Percentiles rank a stretch among this genome's conserved stretches.
These are phyloP conservation scores for Brassica napus DNA, from an alignment of 345 rosid species.

Conservation along the genomic window DNA sequence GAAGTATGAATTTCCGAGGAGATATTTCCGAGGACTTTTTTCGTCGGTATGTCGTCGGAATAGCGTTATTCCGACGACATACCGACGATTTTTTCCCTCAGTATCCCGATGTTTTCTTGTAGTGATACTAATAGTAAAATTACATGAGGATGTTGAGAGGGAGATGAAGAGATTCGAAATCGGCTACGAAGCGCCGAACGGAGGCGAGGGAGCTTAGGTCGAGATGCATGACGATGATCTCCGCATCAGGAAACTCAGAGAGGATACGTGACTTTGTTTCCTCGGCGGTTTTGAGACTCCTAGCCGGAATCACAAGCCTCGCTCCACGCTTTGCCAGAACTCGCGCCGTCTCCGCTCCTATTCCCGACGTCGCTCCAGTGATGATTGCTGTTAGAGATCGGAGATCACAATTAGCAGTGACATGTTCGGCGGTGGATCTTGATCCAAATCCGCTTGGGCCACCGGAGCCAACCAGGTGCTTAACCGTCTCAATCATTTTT, in stretches of 20 bases:
- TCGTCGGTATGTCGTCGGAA: too few species aligned
- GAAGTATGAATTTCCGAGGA: too few species aligned
- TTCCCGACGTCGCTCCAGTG: constrained; percentile 91
- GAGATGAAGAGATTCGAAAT: constrained; percentile 68
- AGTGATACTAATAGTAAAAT: neutral
- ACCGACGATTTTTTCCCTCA: too few species aligned
- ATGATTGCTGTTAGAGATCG: constrained; percentile 35
- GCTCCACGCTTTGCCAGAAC: constrained; percentile 78
- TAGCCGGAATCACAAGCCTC: constrained; percentile 76
- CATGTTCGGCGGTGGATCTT: constrained; percentile 83
- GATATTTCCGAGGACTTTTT: too few species aligned
- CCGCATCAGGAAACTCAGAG: constrained; percentile 69
- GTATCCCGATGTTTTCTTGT: too few species aligned
- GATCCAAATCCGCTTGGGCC: constrained; percentile 87
- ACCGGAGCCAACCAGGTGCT: constrained; percentile 75
- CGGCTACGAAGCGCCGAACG: constrained; percentile 60
- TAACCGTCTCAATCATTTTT: constrained; percentile 75
- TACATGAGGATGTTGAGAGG: constrained; percentile 87
- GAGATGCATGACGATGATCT: constrained; percentile 73
- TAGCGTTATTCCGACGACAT: too few species aligned
- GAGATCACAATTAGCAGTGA: constrained; percentile 43
- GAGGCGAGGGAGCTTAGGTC: constrained; percentile 90
- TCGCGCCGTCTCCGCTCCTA: constrained; percentile 94
- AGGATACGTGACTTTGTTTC: constrained; percentile 70
- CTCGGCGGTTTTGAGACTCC: constrained; percentile 82